Evolutionary conservation across 441 rosid genomes (phyloP), one percentile per base, ranked within the genome.

Genomic region (Eutrema salsugineum): DNA sequence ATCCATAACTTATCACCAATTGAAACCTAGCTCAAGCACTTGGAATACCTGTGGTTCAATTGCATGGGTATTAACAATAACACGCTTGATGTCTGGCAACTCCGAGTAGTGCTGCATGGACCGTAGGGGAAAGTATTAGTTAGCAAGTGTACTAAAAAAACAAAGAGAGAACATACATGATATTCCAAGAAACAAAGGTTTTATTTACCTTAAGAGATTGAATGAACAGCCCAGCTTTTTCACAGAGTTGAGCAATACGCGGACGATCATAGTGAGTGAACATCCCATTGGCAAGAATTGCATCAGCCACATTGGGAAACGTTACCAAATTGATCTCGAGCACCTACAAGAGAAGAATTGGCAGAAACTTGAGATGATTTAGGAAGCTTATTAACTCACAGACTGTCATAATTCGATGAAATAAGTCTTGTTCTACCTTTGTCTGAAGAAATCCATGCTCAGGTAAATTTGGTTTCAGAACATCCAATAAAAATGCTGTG

Each of bases 281-380:
- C 97, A 91, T 91, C 58, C 93, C 97, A 78, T 91, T 91, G 47
- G 97, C 97, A 68, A 91, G 78, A 80, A 91, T 91, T 68, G 97
- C 97, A 83, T 91, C 97, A 60, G 96, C 97, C 7, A 91, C 97
- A 76, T 91, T 91, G 6, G 97, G 94, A 73, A 85, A 91, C 27
- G 97, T 90, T 38, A 91, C 97, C 63, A 91, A 80, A 82, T 91
- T 91, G 84, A 90, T 91, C 73, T 91, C 97, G 69, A 91, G 80
- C 39, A 90, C 97, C 97, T 91, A 90, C 98, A 28, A 90, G 88
- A 69, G 76, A 87, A 48, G 83, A 90, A 11, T 20, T 11, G 30
- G n/a, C 8, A 0, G 20, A 22, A 48, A 11, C 30, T 22, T 20
- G 30, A 48, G 6, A 55, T 14, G 4, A 3, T 24, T 24, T 24